Evolutionary conservation across 768 basidiomycete genomes (phyloP), one percentile per base, ranked within the genome.

Genomic region (Mycena galericulata): DNA sequence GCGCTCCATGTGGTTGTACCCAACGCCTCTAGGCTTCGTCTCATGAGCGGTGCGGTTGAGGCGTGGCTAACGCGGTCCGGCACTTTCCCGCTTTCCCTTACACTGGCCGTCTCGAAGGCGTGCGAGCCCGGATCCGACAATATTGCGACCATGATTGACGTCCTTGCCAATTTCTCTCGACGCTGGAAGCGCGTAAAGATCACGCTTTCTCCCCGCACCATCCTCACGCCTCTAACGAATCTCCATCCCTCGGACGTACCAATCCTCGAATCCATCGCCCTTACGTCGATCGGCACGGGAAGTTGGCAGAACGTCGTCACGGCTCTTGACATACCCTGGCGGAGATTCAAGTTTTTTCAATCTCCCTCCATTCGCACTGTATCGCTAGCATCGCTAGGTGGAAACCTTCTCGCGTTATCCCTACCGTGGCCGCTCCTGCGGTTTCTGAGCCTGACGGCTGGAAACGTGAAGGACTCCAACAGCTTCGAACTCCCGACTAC

Each of bases 171-270:
- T 29, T 65, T 57, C 17, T 57, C 55, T 3, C 34, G 2, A 12
- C 63, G 63, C 7, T 65, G 63, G 63, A 49, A 50, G 55, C 54
- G 29, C 55, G 29, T 65, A 9, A 65, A 47, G 15, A 38, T 65
- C 27, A 65, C 63, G 2, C 36, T 65, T 11, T 29, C 63, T n/a
- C 63, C 63, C 9, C 63, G 22, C 45, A 65, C 63, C 38, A 58
- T 58, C 55, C 55, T 65, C 27, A 57, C 63, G 55, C 63, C 63
- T 30, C 54, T 65, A 2, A 65, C 63, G 53, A 65, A 65, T n/a
- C 63, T 65, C 32, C 38, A 26, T 9, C 3, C 47, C 0, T 57
- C 54, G 29, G 63, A 65, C 29, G 63, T 65, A 1, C 63, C 63
- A 10, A 57, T 65, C 3, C 63, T 65, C 38, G 55, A 65, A 32